These are phyloP conservation scores for Fragilaria crotonensis DNA, from an alignment of 108 stramenopile species.

Conservation along the genomic window DNA sequence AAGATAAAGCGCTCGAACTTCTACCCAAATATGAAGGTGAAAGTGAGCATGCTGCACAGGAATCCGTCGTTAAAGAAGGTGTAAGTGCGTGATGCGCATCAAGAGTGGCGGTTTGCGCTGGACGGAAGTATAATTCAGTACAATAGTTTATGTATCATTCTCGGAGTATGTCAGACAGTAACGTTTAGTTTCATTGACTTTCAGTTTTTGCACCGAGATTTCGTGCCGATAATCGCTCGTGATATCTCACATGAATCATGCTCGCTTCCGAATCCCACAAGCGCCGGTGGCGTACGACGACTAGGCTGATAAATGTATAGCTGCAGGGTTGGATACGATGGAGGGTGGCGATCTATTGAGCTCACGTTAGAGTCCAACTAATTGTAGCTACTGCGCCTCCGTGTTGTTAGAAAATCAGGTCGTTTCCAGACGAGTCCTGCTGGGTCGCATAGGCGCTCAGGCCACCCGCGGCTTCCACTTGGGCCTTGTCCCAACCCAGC, in stretches of 20 bases:
- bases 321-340: no score
- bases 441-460: slow-evolving; percentile 69
- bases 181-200: no score
- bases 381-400: background rate
- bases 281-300: no score
- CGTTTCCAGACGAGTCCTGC: slow-evolving; percentile 53
- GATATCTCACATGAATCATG: no score
- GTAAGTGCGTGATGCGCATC: background rate
- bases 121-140: background rate
- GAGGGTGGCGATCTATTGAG: no score
- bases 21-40: background rate
- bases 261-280: no score
- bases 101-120: background rate
- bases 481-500: slow-evolving; percentile 65
- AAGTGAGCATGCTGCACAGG: background rate
- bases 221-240: no score
- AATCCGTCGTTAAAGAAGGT: background rate
- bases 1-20: background rate
- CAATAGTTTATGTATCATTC: background rate
- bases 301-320: no score
- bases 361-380: no score
- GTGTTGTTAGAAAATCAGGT: slow-evolving; percentile 51
- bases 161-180: no score
- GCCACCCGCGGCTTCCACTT: slow-evolving; percentile 65
- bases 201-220: no score